These are phyloP conservation scores for Thuidium tamariscinum DNA, from an alignment of 225 moss, liverwort and hornwort species.

Conservation along the genomic window DNA sequence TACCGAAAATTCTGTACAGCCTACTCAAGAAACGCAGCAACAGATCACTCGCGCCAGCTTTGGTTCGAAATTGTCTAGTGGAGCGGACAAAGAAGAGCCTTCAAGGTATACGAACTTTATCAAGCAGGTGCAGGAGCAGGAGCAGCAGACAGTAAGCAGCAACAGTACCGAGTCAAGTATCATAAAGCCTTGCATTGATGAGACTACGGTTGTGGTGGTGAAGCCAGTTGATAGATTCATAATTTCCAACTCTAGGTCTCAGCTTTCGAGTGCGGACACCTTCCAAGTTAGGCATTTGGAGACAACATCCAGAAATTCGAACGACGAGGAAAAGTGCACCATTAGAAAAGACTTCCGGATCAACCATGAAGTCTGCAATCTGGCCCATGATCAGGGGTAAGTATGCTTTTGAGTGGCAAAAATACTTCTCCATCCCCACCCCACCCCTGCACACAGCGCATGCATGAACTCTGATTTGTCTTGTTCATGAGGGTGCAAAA, in stretches of 20 bases:
- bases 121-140: neutral
- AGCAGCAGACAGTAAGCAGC: neutral
- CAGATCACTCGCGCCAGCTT: neutral
- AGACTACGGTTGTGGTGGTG: neutral
- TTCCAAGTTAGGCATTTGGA: neutral
- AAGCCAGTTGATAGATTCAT: neutral
- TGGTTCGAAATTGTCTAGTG: neutral
- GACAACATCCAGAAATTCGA: constrained; percentile 8
- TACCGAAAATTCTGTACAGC: neutral
- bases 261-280: neutral
- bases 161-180: neutral
- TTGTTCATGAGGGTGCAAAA: neutral
- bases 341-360: neutral
- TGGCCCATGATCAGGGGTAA: constrained; percentile 2
- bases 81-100: neutral
- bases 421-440: too few relatives aligned
- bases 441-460: neutral
- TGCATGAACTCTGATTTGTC: neutral
- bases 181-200: neutral
- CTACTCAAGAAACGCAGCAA: neutral
- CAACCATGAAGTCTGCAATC: neutral
- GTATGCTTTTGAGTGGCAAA: neutral
- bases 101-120: neutral
- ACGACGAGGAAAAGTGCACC: neutral
- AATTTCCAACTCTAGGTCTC: neutral